Evolutionary conservation across 805 yeast genomes (phyloP).

Genomic region (Nakazawaea wyomingensis): DNA sequence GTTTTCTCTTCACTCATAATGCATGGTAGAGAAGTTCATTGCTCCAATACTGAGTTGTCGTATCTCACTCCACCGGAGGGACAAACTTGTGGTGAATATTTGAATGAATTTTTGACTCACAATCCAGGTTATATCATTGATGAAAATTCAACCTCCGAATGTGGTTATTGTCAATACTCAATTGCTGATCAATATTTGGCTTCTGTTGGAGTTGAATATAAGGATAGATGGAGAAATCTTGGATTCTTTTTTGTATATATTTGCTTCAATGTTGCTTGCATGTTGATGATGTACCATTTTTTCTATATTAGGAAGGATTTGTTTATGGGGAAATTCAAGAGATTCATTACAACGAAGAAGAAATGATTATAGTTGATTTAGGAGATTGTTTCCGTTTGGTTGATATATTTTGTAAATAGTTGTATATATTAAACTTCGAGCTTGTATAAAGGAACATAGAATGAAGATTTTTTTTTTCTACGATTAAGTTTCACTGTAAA

Average conservation of each 20-base stretch:
- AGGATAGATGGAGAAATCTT: conserved; percentile 58
- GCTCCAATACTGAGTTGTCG: conserved; percentile 44
- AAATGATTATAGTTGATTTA: too few relatives aligned
- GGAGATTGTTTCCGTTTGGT: too few relatives aligned
- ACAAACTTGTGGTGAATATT: conserved; percentile 57
- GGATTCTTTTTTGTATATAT: conserved; percentile 59
- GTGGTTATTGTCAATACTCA: conserved; percentile 44
- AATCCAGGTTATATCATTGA: conserved; percentile 54
- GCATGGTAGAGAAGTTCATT: conserved; percentile 47
- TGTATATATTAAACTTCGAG: too few relatives aligned
- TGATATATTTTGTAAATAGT: too few relatives aligned
- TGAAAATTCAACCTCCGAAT: conserved; percentile 43
- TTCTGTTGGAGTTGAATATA: conserved; percentile 37
- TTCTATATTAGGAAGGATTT: conserved; percentile 32
- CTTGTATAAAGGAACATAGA: too few relatives aligned
- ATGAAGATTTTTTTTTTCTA: too few relatives aligned
- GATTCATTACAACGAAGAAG: neutral
- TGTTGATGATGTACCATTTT: conserved; percentile 31
- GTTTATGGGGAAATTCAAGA: conserved; percentile 19
- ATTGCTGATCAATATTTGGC: conserved; percentile 45
- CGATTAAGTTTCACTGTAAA: too few relatives aligned
- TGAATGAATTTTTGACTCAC: conserved; percentile 34
- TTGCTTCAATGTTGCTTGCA: conserved; percentile 42
- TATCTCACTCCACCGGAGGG: conserved; percentile 52
- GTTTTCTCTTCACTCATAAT: conserved; percentile 43